These are phyloP conservation scores for Alternaria rosae DNA, from an alignment of 2,329 filamentous ascomycete genomes.

Conservation along the genomic window DNA sequence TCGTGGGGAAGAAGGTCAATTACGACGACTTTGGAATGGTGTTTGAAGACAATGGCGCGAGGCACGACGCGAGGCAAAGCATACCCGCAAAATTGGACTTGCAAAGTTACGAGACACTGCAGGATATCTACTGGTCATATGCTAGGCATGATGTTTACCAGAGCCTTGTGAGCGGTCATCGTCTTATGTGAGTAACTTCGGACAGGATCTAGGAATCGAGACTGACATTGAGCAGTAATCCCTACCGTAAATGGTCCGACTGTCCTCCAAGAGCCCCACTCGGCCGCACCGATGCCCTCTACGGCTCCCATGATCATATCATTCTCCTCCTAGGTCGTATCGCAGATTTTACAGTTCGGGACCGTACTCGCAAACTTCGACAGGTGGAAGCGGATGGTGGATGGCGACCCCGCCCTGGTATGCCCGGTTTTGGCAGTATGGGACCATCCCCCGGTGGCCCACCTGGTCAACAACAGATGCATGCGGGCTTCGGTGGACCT, in stretches of 20 bases:
- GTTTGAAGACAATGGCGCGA: slow-evolving; percentile 43
- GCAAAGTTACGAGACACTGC: slow-evolving; percentile 78
- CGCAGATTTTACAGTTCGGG: slow-evolving; percentile 77
- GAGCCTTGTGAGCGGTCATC: slow-evolving; percentile 84
- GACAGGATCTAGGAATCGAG: neutral
- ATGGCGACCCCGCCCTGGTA: slow-evolving; percentile 60
- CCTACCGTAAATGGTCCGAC: slow-evolving; percentile 81
- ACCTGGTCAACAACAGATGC: slow-evolving; percentile 30
- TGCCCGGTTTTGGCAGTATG: slow-evolving; percentile 50
- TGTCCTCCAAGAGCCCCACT: slow-evolving; percentile 85
- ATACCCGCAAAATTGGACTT: slow-evolving; percentile 63
- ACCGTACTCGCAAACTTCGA: slow-evolving; percentile 79
- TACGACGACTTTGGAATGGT: slow-evolving; percentile 66
- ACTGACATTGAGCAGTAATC: slow-evolving; percentile 66
- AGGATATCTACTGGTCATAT: slow-evolving; percentile 96
- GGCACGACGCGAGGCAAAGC: slow-evolving; percentile 47
- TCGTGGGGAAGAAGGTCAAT: slow-evolving; percentile 65
- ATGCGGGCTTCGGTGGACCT: slow-evolving; percentile 32
- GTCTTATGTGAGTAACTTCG: slow-evolving; percentile 73
- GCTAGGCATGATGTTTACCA: slow-evolving; percentile 94
- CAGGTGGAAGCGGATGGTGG: slow-evolving; percentile 67
- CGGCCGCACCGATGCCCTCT: slow-evolving; percentile 78
- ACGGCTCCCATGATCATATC: slow-evolving; percentile 88
- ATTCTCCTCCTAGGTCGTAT: slow-evolving; percentile 82
- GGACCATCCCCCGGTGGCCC: slow-evolving; percentile 42